These are phyloP conservation scores for Malbranchea cinnamomea DNA, from an alignment of 2,329 filamentous ascomycete species.

Conservation along the genomic window DNA sequence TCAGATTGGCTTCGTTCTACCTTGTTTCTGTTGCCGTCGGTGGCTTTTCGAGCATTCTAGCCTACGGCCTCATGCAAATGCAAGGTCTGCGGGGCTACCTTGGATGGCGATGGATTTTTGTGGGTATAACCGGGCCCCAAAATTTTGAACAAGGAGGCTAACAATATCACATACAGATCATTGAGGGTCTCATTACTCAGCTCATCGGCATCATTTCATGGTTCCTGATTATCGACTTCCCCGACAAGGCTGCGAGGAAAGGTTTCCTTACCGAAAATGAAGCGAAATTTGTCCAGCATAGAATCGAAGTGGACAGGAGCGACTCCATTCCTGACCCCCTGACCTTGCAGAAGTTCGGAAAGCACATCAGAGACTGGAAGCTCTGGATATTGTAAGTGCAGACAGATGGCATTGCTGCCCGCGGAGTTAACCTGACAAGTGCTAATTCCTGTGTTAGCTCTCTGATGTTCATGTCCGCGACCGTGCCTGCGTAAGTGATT, in stretches of 20 bases:
- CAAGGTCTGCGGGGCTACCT: slow-evolving; percentile 16
- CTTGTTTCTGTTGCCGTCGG: slow-evolving; percentile 5
- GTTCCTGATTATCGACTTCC: slow-evolving; percentile 49
- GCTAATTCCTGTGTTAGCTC: slow-evolving; percentile 6
- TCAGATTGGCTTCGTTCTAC: slow-evolving; percentile 8
- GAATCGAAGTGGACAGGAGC: slow-evolving; percentile 42
- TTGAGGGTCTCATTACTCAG: slow-evolving; percentile 37
- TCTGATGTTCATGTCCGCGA: slow-evolving; percentile 7
- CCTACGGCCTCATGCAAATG: slow-evolving; percentile 20
- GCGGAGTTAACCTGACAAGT: slow-evolving; percentile 8
- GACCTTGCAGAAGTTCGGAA: slow-evolving; percentile 32
- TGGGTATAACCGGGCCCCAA: background rate
- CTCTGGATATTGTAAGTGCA: slow-evolving; percentile 40
- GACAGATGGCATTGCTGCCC: slow-evolving; percentile 10
- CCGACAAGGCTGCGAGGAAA: slow-evolving; percentile 37
- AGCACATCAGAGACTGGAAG: slow-evolving; percentile 37
- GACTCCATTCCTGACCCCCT: slow-evolving; percentile 37
- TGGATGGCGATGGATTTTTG: slow-evolving; percentile 23
- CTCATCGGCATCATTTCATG: slow-evolving; percentile 36
- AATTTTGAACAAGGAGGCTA: background rate
- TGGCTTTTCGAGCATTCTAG: slow-evolving; percentile 18
- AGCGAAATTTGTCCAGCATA: slow-evolving; percentile 19
- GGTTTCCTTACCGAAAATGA: slow-evolving; percentile 40
- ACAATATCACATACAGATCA: slow-evolving; percentile 14
- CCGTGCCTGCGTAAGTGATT: slow-evolving; percentile 6